Evolutionary conservation across 306 rosid genomes (phyloP).

Genomic region (Hippophae rhamnoides): DNA sequence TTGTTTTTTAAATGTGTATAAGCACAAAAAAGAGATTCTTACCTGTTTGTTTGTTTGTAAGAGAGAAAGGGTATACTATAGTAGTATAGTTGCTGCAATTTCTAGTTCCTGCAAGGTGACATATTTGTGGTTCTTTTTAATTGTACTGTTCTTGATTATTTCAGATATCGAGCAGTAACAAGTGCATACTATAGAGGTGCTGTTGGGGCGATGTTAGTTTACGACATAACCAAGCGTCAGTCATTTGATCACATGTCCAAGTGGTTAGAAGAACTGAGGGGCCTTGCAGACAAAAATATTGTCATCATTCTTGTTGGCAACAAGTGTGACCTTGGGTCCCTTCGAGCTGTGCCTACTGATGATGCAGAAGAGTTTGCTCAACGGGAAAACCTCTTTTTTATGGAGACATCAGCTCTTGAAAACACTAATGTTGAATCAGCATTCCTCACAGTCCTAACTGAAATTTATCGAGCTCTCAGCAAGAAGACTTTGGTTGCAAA

Average conservation of each 20-base stretch:
- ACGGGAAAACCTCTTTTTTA: constrained; percentile 65
- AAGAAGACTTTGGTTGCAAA: constrained; percentile 55
- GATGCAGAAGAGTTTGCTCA: constrained; percentile 70
- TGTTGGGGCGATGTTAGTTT: constrained; percentile 81
- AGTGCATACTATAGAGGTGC: constrained; percentile 96
- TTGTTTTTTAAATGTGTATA: no score
- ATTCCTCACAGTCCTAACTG: constrained; percentile 65
- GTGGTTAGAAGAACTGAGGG: constrained; percentile 79
- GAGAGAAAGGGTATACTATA: no score
- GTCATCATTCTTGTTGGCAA: constrained; percentile 85
- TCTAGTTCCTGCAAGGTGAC: not conserved
- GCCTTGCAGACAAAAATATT: constrained; percentile 66
- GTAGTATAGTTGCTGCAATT: no score
- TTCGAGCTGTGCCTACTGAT: constrained; percentile 61
- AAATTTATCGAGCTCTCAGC: constrained; percentile 52
- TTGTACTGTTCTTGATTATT: constrained; percentile 22
- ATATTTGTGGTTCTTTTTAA: constrained; percentile 1
- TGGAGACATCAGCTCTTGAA: constrained; percentile 92
- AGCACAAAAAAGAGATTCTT: no score
- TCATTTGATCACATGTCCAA: constrained; percentile 62
- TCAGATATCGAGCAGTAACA: constrained; percentile 92
- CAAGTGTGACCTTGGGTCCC: constrained; percentile 67
- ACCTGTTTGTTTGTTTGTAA: no score
- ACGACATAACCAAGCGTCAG: constrained; percentile 71
- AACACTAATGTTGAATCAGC: constrained; percentile 77